A percentile compares a stretch with the other conserved stretches of the same genome.
These are phyloP conservation scores for Tritrichomonas foetus DNA, from an alignment of 208 protist species.

Conservation along the genomic window DNA sequence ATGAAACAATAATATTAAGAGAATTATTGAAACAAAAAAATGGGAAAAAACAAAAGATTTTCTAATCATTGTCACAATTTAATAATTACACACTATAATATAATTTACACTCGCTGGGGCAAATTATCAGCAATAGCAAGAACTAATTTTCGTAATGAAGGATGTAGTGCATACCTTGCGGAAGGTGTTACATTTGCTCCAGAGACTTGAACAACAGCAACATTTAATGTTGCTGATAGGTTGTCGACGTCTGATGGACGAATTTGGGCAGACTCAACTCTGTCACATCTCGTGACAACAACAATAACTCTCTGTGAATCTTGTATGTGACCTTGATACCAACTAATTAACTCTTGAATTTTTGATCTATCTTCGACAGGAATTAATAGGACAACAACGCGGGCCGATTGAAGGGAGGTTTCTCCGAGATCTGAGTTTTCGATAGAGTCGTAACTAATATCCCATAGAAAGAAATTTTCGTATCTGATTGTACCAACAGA, in stretches of 20 bases:
- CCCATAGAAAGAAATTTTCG: constrained; percentile 5
- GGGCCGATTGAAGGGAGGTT: neutral
- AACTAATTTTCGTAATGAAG: too few relatives aligned
- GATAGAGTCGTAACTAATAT: neutral
- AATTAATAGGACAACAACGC: neutral
- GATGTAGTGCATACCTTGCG: too few relatives aligned
- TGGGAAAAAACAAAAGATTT: too few relatives aligned
- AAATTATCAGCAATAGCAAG: too few relatives aligned
- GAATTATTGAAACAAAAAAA: too few relatives aligned
- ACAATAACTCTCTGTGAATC: neutral
- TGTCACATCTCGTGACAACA: neutral
- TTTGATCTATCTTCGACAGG: neutral
- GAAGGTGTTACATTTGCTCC: too few relatives aligned
- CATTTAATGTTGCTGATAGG: neutral
- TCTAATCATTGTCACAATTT: too few relatives aligned
- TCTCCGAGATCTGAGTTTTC: neutral
- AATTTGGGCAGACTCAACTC: constrained; percentile 2
- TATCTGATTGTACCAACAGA: neutral
- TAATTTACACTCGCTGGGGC: too few relatives aligned
- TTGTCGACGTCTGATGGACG: neutral
- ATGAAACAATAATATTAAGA: too few relatives aligned
- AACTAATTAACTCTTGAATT: neutral
- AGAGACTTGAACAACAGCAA: neutral
- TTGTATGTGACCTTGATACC: neutral
- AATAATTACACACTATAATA: too few relatives aligned